Base-by-base conservation (phyloP, 2,329 filamentous ascomycete species). In the Diaporthe capsici region DNA sequence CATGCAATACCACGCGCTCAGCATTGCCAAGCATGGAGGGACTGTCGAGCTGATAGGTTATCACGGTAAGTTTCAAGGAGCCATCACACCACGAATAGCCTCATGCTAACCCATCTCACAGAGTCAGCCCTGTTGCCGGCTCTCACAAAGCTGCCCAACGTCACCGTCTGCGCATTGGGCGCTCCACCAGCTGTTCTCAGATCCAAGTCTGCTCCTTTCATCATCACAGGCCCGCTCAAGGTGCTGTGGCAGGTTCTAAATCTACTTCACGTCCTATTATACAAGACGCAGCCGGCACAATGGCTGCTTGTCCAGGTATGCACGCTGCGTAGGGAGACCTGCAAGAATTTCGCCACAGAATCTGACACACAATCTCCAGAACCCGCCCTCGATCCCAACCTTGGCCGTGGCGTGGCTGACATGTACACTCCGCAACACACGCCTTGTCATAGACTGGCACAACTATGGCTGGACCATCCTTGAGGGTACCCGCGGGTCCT, bases 391-490 rank as follows among this genome's bases (percentile, higher is more conserved):
- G 0, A 98, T 98, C 76, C 97, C 97, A 0, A 98, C 95, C 0
- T 90, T 99, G 31, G 90, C 93, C 71, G 87, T 98, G 51, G 94
- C 95, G 22, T 88, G 92, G 31, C 77, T 96, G 4, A 88, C 95
- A 65, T 94, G 94, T 80, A 90, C 92, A 79, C 83, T 98, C 70
- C 93, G 97, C 68, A 93, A 94, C 79, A 98, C 94, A 53, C 91
- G 91, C 74, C 89, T 99, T 5, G 89, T 98, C 76, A 94, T 98
- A 73, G 97, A 99, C 86, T 99, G 97, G 97, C 97, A 99, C 87
- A 99, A 99, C 85, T 98, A 98, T 84, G 97, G 96, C 79, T 98
- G 96, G 88, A 96, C 95, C 12, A 98, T 99, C 80, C 91, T 99
- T 4, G 94, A 90, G 7, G 88, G 90, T 65, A 91, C 89, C 67